Evolutionary conservation across 805 yeast species (phyloP).

Genomic region (Teunomyces lycoperdinae): DNA sequence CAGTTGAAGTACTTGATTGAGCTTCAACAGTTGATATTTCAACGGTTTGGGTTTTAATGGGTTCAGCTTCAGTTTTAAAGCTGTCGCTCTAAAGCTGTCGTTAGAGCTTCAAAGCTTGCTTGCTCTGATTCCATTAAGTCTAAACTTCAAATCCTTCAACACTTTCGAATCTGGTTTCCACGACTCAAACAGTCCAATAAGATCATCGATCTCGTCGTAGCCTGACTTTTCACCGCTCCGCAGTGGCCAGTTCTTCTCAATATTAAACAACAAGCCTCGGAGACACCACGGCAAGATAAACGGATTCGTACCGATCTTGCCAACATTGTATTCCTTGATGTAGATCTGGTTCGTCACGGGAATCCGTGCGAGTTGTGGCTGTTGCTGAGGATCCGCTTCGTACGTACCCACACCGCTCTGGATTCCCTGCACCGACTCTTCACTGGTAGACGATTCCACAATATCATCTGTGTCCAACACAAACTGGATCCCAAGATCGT

Average conservation of each 20-base stretch:
- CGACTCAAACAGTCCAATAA: slow-evolving; percentile 68
- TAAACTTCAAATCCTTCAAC: slow-evolving; percentile 78
- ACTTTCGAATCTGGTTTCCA: slow-evolving; percentile 89
- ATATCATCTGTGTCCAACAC: slow-evolving; percentile 71
- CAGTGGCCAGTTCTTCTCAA: slow-evolving; percentile 45
- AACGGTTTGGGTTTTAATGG: no score
- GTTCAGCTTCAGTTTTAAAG: background rate
- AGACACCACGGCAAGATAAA: slow-evolving; percentile 90
- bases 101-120: slow-evolving; percentile 26
- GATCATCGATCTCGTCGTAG: slow-evolving; percentile 53
- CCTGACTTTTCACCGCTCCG: slow-evolving; percentile 15
- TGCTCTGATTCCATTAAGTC: slow-evolving; percentile 55
- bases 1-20: no score
- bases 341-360: slow-evolving; percentile 37
- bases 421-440: background rate
- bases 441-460: slow-evolving; percentile 12
- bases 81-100: no score
- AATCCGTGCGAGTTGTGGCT: slow-evolving; percentile 11
- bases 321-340: slow-evolving; percentile 53
- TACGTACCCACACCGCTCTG: slow-evolving; percentile 17
- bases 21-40: no score
- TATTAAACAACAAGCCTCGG: slow-evolving; percentile 72
- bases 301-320: slow-evolving; percentile 73
- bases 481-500: slow-evolving; percentile 72
- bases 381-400: slow-evolving; percentile 7